Evolutionary conservation across 179 eudicot genomes (phyloP).

Genomic region (Monotropa hypopitys): DNA sequence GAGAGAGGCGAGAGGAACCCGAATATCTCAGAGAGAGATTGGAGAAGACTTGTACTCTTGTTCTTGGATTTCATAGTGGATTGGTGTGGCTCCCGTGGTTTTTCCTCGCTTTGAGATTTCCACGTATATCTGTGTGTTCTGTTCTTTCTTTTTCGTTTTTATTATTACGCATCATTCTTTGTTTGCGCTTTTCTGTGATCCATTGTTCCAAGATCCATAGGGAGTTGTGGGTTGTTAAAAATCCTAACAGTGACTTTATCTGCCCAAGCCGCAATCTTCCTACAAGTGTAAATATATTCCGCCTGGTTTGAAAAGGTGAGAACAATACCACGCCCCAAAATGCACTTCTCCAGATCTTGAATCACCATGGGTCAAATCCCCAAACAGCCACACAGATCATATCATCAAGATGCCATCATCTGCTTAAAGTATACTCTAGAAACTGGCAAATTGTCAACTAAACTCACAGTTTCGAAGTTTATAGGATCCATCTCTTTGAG

Average conservation of each 20-base stretch:
- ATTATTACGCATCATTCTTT: no score
- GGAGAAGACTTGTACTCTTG: no score
- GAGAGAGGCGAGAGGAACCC: no score
- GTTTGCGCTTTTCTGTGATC: no score
- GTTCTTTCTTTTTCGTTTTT: no score
- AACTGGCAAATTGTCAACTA: not conserved
- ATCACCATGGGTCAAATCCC: not conserved
- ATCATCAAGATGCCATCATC: not conserved
- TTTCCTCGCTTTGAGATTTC: no score
- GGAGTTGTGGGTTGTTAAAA: no score
- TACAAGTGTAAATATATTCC: not conserved
- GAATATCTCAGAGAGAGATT: no score
- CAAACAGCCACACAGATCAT: not conserved
- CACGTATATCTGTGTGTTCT: no score
- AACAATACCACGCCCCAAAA: not conserved
- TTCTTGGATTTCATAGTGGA: no score
- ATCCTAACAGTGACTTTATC: not conserved
- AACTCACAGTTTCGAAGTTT: slow-evolving; percentile 85
- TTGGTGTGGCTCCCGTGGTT: no score
- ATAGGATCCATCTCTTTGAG: slow-evolving; percentile 99
- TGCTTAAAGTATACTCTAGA: not conserved
- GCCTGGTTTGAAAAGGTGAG: not conserved
- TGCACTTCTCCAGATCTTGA: not conserved
- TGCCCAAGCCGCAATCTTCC: not conserved
- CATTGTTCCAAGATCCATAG: no score